Evolutionary conservation across 208 protist genomes (phyloP).

Genomic region (Borovskyia barvae): DNA sequence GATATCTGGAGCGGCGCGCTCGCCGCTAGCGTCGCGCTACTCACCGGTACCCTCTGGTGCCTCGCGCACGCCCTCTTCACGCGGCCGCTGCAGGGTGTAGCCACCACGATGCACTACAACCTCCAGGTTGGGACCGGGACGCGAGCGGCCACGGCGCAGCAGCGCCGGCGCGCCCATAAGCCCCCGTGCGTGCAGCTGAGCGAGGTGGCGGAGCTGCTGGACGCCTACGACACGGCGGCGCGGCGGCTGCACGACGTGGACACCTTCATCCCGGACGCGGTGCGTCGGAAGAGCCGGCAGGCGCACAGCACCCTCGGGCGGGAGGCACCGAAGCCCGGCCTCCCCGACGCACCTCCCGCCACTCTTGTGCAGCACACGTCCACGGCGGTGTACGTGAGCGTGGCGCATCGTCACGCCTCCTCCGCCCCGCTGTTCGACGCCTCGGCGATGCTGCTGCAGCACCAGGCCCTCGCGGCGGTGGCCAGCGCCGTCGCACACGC

Average conservation of each 20-base stretch:
- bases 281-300: neutral
- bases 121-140: neutral
- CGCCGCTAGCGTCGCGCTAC: neutral
- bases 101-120: slow-evolving; percentile 1
- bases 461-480: neutral
- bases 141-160: too few species aligned
- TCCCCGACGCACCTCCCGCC: neutral
- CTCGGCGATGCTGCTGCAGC: neutral
- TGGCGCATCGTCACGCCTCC: neutral
- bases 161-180: neutral
- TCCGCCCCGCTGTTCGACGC: neutral
- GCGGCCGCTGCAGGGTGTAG: slow-evolving; percentile 7
- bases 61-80: neutral
- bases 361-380: neutral
- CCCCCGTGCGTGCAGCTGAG: slow-evolving; percentile 1
- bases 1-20: slow-evolving; percentile 1
- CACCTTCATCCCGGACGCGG: slow-evolving; percentile 11
- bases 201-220: slow-evolving; percentile 7
- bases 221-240: slow-evolving; percentile 19
- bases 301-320: neutral
- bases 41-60: neutral
- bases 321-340: neutral
- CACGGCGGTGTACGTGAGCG: neutral
- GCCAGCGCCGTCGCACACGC: neutral
- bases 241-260: slow-evolving; percentile 17